These are phyloP conservation scores for Ustilago hordei DNA, from an alignment of 1,284 basidiomycete species.

Conservation along the genomic window DNA sequence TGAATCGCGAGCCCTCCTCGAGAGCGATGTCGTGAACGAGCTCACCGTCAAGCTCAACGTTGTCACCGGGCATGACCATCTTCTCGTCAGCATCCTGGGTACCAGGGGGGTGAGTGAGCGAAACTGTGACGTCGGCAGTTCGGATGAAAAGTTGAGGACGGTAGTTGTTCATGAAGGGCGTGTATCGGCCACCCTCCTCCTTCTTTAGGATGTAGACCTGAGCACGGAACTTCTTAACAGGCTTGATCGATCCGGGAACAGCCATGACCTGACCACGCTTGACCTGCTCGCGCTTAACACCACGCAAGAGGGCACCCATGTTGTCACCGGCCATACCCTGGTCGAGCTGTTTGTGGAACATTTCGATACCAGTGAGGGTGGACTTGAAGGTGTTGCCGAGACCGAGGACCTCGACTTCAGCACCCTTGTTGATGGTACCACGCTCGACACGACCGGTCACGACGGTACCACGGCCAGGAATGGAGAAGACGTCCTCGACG, in stretches of 20 bases:
- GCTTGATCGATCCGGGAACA: slow-evolving; percentile 91
- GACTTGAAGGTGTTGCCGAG: slow-evolving; percentile 88
- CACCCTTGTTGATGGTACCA: slow-evolving; percentile 90
- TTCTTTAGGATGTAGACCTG: slow-evolving; percentile 79
- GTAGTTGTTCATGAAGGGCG: slow-evolving; percentile 97
- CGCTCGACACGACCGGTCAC: slow-evolving; percentile 97
- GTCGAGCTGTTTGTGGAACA: slow-evolving; percentile 99
- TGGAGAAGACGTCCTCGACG: slow-evolving; percentile 97
- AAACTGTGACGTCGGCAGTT: slow-evolving; percentile 91
- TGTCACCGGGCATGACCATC: slow-evolving; percentile 98
- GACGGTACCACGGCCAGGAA: slow-evolving; percentile 97
- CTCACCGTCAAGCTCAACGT: slow-evolving; percentile 90
- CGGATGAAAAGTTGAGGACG: slow-evolving; percentile 96
- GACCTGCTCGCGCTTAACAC: slow-evolving; percentile 96
- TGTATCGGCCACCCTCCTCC: slow-evolving; percentile 97
- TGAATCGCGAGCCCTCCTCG: slow-evolving; percentile 94
- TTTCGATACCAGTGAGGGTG: slow-evolving; percentile 96
- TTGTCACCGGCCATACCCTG: slow-evolving; percentile 98
- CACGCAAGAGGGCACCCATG: slow-evolving; percentile 97
- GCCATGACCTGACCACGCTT: slow-evolving; percentile 92
- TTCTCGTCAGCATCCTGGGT: slow-evolving; percentile 71
- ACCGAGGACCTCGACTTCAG: slow-evolving; percentile 94
- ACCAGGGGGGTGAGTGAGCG: slow-evolving; percentile 87
- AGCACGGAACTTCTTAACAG: slow-evolving; percentile 84
- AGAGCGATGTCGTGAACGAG: slow-evolving; percentile 90